Evolutionary conservation across 768 basidiomycete species (phyloP), one percentile per base, ranked within the genome.

Genomic region (Boletus sp.): DNA sequence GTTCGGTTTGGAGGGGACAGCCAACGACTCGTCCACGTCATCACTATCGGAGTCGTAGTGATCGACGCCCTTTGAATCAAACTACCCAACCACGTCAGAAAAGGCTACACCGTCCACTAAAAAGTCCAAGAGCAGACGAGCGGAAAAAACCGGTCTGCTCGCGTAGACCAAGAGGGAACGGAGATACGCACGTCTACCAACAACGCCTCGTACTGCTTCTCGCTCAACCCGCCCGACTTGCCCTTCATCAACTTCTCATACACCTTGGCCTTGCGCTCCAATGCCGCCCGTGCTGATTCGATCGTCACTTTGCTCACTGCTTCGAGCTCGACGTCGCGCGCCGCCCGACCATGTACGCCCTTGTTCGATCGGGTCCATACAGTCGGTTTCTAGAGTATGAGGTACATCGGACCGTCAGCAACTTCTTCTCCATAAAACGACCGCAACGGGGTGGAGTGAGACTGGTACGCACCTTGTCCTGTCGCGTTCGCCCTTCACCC

Each of bases 161-260:
- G 3, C 5, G 28, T 18, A 18, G 29, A 5, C 15, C 12, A 17
- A 35, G 28, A 24, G 14, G 11, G 4, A 44, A 44, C 45, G 20
- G 9, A 14, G 4, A 47, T 32, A 73, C 90, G 67, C 67, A 93
- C 92, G 67, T 94, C 90, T 1, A 94, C 90, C 57, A 92, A 72
- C 17, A 92, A 71, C 1, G 78, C 74, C 52, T 86, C 86, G 56
- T 84, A 89, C 65, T 94, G 89, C 52, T 80, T 80, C 56, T 92
- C 90, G 44, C 67, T 87, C 65, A 94, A 66, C 4, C 92, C 91
- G 1, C 86, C 91, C 11, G 83, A 83, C 70, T 90, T 88, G 12
- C 92, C 92, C 64, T 83, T 86, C 66, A 78, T 74, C 37, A 94
- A 68, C 67, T 92, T 86, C 11, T 92, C 87, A 63, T 94, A 94